Conservation (phyloP, 2,329 filamentous ascomycete species). For the Herpotrichia juniperi region DNA sequence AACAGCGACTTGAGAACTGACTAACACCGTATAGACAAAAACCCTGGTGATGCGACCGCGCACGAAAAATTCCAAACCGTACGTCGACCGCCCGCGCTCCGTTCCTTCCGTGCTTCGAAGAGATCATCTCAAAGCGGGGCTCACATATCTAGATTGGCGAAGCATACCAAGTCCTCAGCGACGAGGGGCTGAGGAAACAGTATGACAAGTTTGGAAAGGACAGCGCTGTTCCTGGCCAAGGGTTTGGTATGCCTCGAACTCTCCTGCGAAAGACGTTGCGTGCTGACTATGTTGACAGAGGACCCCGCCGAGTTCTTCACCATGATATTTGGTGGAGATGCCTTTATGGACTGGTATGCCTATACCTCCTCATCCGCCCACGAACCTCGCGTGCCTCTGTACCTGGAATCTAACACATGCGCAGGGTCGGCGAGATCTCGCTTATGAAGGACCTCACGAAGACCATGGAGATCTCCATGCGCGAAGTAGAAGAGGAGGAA, state of each 20-base stretch:
- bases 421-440: conserved; percentile 88
- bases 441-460: conserved; percentile 98
- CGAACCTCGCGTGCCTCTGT: conserved; percentile 3
- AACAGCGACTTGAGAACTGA: conserved; percentile 10
- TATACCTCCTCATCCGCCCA: not conserved
- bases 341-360: conserved; percentile 81
- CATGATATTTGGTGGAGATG: conserved; percentile 96
- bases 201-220: conserved; percentile 99
- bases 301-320: conserved; percentile 98
- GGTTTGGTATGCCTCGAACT: conserved; percentile 68
- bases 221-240: conserved; percentile 84
- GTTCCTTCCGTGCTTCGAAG: not conserved
- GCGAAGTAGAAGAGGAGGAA: conserved; percentile 74
- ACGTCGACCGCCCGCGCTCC: conserved; percentile 26
- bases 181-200: conserved; percentile 82
- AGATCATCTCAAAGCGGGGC: conserved; percentile 22
- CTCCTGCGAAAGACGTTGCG: not conserved
- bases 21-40: conserved; percentile 73
- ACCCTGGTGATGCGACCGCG: conserved; percentile 92
- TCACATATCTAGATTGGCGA: conserved; percentile 63
- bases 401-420: conserved; percentile 13
- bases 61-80: conserved; percentile 94
- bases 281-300: conserved; percentile 54
- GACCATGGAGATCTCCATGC: conserved; percentile 97
- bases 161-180: conserved; percentile 82